phyloP scores from a whole-genome alignment of 768 basidiomycete species.

The Trametes gibbosa region DNA sequence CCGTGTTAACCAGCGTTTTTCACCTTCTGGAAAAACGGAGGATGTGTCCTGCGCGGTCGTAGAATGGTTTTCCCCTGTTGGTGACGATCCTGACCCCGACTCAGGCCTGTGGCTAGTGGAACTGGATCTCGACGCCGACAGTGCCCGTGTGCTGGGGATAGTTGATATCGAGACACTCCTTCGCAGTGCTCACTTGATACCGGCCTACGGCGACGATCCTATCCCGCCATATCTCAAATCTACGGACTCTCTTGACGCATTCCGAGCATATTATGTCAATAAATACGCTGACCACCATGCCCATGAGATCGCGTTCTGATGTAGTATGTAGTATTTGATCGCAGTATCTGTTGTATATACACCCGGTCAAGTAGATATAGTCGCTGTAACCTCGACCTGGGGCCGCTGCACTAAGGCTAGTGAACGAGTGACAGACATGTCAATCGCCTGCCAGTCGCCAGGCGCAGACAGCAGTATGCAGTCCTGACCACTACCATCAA shows the following conservation, averaged over 20 bases:
- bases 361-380: too few species aligned
- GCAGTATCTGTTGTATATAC: too few species aligned
- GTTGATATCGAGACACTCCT: not conserved
- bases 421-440: too few species aligned
- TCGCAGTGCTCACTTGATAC: slow-evolving; percentile 31
- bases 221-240: not conserved
- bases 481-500: too few species aligned
- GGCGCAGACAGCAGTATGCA: too few species aligned
- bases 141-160: slow-evolving; percentile 1
- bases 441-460: too few species aligned
- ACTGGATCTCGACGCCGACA: slow-evolving; percentile 13
- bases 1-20: too few species aligned
- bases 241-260: not conserved
- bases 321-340: too few species aligned
- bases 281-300: slow-evolving; percentile 18
- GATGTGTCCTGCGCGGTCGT: not conserved
- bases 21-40: not conserved
- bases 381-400: too few species aligned
- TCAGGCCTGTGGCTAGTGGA: slow-evolving; percentile 30
- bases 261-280: slow-evolving; percentile 11
- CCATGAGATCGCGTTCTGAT: not conserved
- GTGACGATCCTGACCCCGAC: slow-evolving; percentile 24
- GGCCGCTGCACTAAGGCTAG: too few species aligned
- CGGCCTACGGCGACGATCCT: not conserved
- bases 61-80: not conserved